Evolutionary conservation across 257 asterid species (phyloP).

Genomic region (Galeopsis tetrahit): DNA sequence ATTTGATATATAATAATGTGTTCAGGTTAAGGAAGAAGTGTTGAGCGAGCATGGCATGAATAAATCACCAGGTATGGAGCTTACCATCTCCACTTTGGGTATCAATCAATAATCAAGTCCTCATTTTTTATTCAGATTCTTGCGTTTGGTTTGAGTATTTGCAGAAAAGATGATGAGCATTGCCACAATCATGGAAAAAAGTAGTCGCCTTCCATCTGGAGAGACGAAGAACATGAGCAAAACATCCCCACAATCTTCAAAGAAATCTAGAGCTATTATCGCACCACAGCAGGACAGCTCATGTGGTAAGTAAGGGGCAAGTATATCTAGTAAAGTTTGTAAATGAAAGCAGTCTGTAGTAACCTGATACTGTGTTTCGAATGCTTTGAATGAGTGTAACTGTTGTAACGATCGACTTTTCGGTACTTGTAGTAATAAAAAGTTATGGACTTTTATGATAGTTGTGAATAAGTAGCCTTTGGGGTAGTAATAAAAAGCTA

Average conservation of each 20-base stretch:
- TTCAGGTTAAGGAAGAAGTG: conserved; percentile 83
- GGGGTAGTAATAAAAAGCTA: not conserved
- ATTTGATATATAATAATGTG: not conserved
- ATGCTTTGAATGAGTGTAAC: not conserved
- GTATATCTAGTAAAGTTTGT: not conserved
- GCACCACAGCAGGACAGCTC: conserved; percentile 4
- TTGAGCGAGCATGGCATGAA: conserved; percentile 62
- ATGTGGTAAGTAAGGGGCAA: not conserved
- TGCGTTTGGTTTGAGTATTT: conserved; percentile 22
- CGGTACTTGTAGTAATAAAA: not conserved
- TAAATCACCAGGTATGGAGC: conserved; percentile 66
- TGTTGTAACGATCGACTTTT: conserved; percentile 10
- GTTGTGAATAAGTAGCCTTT: no score
- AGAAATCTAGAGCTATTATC: conserved; percentile 39
- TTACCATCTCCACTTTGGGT: not conserved
- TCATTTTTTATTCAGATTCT: not conserved
- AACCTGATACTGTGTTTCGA: not conserved
- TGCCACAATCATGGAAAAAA: conserved; percentile 60
- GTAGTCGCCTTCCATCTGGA: conserved; percentile 62
- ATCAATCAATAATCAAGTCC: not conserved
- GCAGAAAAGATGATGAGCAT: conserved; percentile 68
- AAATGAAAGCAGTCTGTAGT: not conserved
- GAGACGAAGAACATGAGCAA: conserved; percentile 38
- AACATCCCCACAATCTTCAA: conserved; percentile 46
- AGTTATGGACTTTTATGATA: conserved; percentile 10